Evolutionary conservation across 352 stramenopile genomes (phyloP).

Genomic region (Phytophthora multivora): DNA sequence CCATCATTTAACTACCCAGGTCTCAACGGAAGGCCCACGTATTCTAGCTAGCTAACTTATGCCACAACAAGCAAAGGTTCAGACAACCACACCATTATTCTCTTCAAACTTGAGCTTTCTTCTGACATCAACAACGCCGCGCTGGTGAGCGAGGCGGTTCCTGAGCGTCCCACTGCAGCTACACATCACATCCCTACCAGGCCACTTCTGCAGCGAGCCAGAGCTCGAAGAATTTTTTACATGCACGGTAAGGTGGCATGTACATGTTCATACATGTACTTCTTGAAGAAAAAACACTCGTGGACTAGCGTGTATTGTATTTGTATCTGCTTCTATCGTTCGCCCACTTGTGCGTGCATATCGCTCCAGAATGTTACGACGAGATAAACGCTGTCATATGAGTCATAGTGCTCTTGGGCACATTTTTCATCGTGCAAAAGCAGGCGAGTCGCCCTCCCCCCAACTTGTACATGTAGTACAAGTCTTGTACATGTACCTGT

Average conservation of each 20-base stretch:
- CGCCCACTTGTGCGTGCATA: slow-evolving; percentile 4
- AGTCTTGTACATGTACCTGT: too few species aligned
- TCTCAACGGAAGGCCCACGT: slow-evolving; percentile 34
- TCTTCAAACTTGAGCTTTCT: neutral
- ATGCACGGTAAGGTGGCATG: neutral
- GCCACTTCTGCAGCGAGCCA: slow-evolving; percentile 9
- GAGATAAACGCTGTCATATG: slow-evolving; percentile 8
- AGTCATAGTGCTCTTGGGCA: slow-evolving; percentile 2
- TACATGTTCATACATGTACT: too few species aligned
- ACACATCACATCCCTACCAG: slow-evolving; percentile 14
- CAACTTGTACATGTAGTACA: too few species aligned
- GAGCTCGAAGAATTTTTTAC: neutral
- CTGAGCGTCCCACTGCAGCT: slow-evolving; percentile 22
- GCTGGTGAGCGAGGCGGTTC: slow-evolving; percentile 14
- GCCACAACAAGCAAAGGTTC: slow-evolving; percentile 23
- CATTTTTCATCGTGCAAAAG: slow-evolving; percentile 19
- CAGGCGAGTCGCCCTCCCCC: slow-evolving; percentile 7
- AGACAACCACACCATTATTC: slow-evolving; percentile 1
- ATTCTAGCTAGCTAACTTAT: slow-evolving; percentile 42
- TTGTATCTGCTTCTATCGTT: slow-evolving; percentile 23
- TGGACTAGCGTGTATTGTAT: slow-evolving; percentile 4
- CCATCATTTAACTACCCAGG: slow-evolving; percentile 22
- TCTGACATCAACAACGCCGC: neutral
- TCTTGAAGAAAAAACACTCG: too few species aligned
- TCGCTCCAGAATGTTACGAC: slow-evolving; percentile 7